A percentile compares a stretch with the other conserved stretches of the same genome.
phyloP scores from a whole-genome alignment of 768 basidiomycete genomes.

The Rhizopogon salebrosus region DNA sequence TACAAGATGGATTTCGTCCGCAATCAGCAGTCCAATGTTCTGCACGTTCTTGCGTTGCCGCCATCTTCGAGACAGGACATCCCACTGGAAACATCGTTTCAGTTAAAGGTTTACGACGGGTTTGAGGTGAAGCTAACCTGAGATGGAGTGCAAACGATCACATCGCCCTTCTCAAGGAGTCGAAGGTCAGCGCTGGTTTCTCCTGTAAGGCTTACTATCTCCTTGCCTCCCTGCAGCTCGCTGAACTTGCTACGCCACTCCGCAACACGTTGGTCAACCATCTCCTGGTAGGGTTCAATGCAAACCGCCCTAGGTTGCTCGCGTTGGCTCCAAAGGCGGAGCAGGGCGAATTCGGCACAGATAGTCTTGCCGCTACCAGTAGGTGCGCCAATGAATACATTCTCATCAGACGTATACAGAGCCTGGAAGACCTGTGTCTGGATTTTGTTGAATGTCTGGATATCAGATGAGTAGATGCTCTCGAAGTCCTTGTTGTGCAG shows the following conservation, averaged over 20 bases:
- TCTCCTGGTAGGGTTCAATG: slow-evolving; percentile 95
- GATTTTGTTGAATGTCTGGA: slow-evolving; percentile 95
- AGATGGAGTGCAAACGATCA: slow-evolving; percentile 89
- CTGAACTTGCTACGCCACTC: slow-evolving; percentile 91
- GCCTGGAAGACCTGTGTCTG: slow-evolving; percentile 99
- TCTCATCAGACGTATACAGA: slow-evolving; percentile 93
- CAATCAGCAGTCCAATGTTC: slow-evolving; percentile 86
- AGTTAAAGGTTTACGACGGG: background rate
- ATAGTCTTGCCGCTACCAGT: slow-evolving; percentile 97
- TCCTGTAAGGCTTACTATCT: slow-evolving; percentile 89
- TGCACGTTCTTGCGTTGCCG: slow-evolving; percentile 96
- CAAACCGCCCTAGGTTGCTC: slow-evolving; percentile 85
- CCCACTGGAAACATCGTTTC: slow-evolving; percentile 60
- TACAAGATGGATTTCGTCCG: slow-evolving; percentile 92
- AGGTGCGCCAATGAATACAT: slow-evolving; percentile 93
- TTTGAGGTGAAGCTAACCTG: slow-evolving; percentile 51
- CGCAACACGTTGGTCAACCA: slow-evolving; percentile 85
- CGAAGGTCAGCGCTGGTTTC: slow-evolving; percentile 91
- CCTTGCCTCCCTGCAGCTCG: slow-evolving; percentile 82
- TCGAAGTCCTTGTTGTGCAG: slow-evolving; percentile 94
- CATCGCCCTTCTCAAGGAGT: slow-evolving; percentile 83
- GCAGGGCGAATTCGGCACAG: slow-evolving; percentile 92
- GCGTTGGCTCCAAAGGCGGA: slow-evolving; percentile 90
- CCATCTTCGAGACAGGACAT: slow-evolving; percentile 91
- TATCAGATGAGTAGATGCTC: slow-evolving; percentile 71